Evolutionary conservation across 2,329 filamentous ascomycete species (phyloP).

Genomic region (Neofusicoccum umdonicola): DNA sequence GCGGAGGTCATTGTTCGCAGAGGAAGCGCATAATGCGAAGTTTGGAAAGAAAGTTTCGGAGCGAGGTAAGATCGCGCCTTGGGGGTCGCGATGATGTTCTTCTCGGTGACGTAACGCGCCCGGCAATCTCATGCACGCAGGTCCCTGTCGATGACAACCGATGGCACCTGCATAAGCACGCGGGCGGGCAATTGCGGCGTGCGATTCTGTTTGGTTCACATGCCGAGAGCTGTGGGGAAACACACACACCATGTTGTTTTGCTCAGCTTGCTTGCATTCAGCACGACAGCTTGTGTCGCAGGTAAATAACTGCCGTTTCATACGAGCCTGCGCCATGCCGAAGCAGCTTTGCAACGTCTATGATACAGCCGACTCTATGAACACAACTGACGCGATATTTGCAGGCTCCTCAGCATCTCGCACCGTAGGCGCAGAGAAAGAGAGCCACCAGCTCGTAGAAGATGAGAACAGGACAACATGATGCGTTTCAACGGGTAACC

Average conservation of each 20-base stretch:
- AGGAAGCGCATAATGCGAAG: background rate
- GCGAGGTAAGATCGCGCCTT: background rate
- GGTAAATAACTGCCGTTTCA: slow-evolving; percentile 4
- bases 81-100: background rate
- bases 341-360: slow-evolving; percentile 11
- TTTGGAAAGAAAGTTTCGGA: background rate
- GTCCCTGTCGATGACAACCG: background rate
- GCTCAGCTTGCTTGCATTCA: background rate
- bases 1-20: background rate
- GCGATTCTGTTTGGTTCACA: background rate
- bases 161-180: background rate
- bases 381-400: background rate
- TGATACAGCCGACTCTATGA: slow-evolving; percentile 16
- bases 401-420: background rate
- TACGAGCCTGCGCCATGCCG: background rate
- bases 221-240: background rate
- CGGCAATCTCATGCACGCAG: background rate
- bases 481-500: slow-evolving; percentile 14
- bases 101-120: slow-evolving; percentile 6
- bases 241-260: background rate
- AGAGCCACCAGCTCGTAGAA: slow-evolving; percentile 1
- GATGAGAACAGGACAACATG: slow-evolving; percentile 12
- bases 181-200: background rate
- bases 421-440: background rate
- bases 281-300: background rate